Conservation (phyloP, 345 rosid species). For the Eucalyptus cloeziana region DNA sequence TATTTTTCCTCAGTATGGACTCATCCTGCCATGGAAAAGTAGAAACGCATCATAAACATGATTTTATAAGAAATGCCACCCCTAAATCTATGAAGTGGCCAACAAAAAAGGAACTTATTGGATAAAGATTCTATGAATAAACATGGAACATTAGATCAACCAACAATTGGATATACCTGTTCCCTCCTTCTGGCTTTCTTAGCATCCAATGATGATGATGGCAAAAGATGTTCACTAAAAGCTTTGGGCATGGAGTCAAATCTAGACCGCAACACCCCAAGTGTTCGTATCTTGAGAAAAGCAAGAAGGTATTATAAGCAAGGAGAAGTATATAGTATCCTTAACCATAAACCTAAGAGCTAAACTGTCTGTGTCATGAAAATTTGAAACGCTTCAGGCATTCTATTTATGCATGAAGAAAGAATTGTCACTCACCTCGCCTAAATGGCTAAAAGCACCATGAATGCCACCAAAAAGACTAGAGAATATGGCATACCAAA, state of each 20-base stretch:
- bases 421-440: conserved; percentile 57
- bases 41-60: not conserved
- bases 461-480: conserved; percentile 90
- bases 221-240: conserved; percentile 57
- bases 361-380: not conserved
- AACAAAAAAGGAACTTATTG: not conserved
- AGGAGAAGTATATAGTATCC: not conserved
- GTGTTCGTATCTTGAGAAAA: conserved; percentile 68
- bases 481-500: conserved; percentile 96
- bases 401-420: not conserved
- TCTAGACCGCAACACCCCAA: conserved; percentile 94
- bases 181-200: conserved; percentile 9
- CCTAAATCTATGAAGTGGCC: not conserved
- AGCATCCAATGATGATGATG: conserved; percentile 14
- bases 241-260: conserved; percentile 62
- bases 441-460: conserved; percentile 97
- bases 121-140: not conserved
- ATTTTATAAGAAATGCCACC: not conserved
- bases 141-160: not conserved
- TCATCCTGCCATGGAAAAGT: conserved; percentile 41
- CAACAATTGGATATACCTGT: conserved; percentile 17
- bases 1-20: conserved; percentile 23
- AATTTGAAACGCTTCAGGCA: not conserved
- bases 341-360: not conserved
- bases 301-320: not conserved